Base-by-base conservation (phyloP, 1,139 yeast genomes). In the Wickerhamiella pararugosa region DNA sequence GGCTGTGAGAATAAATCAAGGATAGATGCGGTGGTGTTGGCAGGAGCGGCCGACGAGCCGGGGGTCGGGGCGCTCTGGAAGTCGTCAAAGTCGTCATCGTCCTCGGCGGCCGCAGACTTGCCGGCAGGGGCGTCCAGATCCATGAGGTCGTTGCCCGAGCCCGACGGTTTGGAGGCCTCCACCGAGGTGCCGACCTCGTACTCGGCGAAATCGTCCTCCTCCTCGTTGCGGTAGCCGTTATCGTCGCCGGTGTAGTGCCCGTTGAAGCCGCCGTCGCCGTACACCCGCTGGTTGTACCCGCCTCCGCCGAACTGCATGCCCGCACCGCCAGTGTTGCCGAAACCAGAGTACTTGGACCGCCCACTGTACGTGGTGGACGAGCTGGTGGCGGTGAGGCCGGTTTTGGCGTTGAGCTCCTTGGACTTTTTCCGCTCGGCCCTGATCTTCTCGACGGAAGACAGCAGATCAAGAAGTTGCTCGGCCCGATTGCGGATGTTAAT, bases 401-500 rank as follows among this genome's bases (percentile, higher is more conserved):
- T 60, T 37, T 84, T 71, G 51, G 83, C 82, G 30, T 61, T 40
- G 11, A 57, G 51, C 36, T 79, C 81, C 59, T 92, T 75, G 9
- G 94, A 86, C 67, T 80, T 81, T 60, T 83, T 84, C 48, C 98
- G 74, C 61, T 87, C 98, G 34, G 75, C 63, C 51, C 98, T 73
- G 45, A 90, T 78, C 58, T 67, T 66, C 11, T 69, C 69, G 53
- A 86, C 94, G 60, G 86, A 94, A 53, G 76, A 75, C 51, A 92
- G 67, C 53, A 92, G 69, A 8, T 69, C 69, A 34, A 77, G 65
- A 51, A 90, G 69, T 51, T 76, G 79, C 60, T 84, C 81, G 26
- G 96, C 80, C 53, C 94, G 75, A 63, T 84, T 87, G 58, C 97
- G 75, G 45, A 90, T 95, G 59, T 90, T 87, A 51, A 86, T 76